phyloP scores from a whole-genome alignment of 2,329 filamentous ascomycete species.

The Fusarium agapanthi region DNA sequence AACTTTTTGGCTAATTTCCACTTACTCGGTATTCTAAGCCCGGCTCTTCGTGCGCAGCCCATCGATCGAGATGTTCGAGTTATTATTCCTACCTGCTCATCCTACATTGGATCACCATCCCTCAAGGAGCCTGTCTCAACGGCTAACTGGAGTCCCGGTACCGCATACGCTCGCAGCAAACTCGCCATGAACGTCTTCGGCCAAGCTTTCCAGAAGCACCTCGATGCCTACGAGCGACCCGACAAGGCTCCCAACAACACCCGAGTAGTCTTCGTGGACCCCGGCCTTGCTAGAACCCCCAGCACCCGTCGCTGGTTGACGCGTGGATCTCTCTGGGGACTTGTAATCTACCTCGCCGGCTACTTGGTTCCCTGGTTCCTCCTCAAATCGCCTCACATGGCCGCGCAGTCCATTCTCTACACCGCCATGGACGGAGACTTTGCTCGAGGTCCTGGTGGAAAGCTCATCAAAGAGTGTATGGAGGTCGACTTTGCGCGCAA shows the following conservation, averaged over 20 bases:
- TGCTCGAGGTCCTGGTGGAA: conserved; percentile 71
- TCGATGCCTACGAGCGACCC: conserved; percentile 83
- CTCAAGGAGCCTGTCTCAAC: conserved; percentile 62
- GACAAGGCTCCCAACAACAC: conserved; percentile 85
- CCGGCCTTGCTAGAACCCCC: conserved; percentile 83
- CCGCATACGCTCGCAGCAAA: conserved; percentile 72
- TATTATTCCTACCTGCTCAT: conserved; percentile 85
- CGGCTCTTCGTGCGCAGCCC: conserved; percentile 88
- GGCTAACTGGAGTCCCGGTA: conserved; percentile 63
- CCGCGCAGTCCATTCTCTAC: conserved; percentile 85
- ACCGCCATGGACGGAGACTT: conserved; percentile 84
- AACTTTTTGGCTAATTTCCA: conserved; percentile 98
- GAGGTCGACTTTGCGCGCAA: conserved; percentile 74
- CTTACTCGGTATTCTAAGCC: conserved; percentile 87
- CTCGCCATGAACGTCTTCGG: conserved; percentile 91
- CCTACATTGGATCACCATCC: conserved; percentile 82
- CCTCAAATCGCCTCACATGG: conserved; percentile 83
- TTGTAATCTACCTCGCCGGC: conserved; percentile 77
- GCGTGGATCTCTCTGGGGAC: conserved; percentile 81
- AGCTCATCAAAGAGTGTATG: conserved; percentile 87
- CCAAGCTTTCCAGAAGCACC: conserved; percentile 89
- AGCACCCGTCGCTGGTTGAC: conserved; percentile 89
- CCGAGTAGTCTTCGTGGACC: conserved; percentile 86
- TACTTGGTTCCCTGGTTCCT: conserved; percentile 89
- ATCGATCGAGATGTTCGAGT: conserved; percentile 93